Evolutionary conservation across 2,329 filamentous ascomycete species (phyloP).

Genomic region (Fusarium circinatum): DNA sequence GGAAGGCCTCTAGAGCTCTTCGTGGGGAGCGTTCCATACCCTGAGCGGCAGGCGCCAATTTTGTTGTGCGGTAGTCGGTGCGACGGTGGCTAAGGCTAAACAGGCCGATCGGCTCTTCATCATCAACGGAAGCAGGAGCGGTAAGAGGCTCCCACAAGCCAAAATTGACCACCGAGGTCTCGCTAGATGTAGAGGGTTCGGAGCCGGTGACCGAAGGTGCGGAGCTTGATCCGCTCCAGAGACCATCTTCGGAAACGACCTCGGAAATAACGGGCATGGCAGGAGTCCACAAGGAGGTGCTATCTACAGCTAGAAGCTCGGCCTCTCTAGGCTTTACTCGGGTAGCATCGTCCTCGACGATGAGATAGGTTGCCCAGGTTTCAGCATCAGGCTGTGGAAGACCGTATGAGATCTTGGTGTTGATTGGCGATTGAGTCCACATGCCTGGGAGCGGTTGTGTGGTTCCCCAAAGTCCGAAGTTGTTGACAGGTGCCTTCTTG

Average conservation of each 20-base stretch:
- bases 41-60: conserved; percentile 37
- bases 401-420: conserved; percentile 34
- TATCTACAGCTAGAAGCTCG: conserved; percentile 33
- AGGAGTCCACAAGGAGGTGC: conserved; percentile 39
- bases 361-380: conserved; percentile 40
- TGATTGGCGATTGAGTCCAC: conserved; percentile 35
- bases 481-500: conserved; percentile 29
- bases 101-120: conserved; percentile 38
- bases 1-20: conserved; percentile 29
- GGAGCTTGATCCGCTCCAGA: conserved; percentile 38
- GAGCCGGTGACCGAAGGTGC: conserved; percentile 21
- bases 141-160: conserved; percentile 39
- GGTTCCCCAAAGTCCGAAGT: conserved; percentile 40
- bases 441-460: conserved; percentile 35
- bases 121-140: conserved; percentile 7
- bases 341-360: conserved; percentile 32
- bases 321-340: conserved; percentile 42
- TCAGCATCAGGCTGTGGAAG: conserved; percentile 48
- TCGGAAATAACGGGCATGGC: conserved; percentile 27
- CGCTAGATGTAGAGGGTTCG: conserved; percentile 14
- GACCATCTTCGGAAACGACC: conserved; percentile 22
- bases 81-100: conserved; percentile 42
- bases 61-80: conserved; percentile 40
- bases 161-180: conserved; percentile 30
- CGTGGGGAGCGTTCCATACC: conserved; percentile 36